phyloP scores from a whole-genome alignment of 2,329 filamentous ascomycete genomes.

The Aspergillus awamori region DNA sequence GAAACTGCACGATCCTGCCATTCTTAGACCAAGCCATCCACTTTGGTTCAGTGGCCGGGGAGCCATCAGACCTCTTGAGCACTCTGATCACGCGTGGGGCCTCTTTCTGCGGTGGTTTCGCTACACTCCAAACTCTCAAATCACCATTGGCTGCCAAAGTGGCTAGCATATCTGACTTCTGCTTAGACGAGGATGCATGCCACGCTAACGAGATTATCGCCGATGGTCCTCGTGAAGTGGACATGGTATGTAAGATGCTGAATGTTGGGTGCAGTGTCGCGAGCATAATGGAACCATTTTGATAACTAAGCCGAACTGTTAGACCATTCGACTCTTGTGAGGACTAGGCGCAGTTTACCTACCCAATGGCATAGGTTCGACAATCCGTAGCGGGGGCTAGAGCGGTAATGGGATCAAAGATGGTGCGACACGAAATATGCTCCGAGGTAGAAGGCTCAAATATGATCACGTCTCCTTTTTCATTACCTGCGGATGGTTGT shows the following conservation, averaged over 20 bases:
- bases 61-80: slow-evolving; percentile 73
- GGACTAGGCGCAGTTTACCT: slow-evolving; percentile 36
- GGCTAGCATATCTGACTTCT: slow-evolving; percentile 97
- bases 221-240: slow-evolving; percentile 79
- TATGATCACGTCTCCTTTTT: slow-evolving; percentile 87
- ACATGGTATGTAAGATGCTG: slow-evolving; percentile 90
- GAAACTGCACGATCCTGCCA: slow-evolving; percentile 89
- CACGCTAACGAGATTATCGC: slow-evolving; percentile 85
- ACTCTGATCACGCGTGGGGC: slow-evolving; percentile 86
- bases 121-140: slow-evolving; percentile 92
- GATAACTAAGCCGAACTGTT: slow-evolving; percentile 63
- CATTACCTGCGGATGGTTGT: slow-evolving; percentile 66
- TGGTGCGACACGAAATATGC: slow-evolving; percentile 85
- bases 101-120: slow-evolving; percentile 73
- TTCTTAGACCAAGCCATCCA: slow-evolving; percentile 99
- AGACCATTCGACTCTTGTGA: background rate
- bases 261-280: slow-evolving; percentile 88
- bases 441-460: slow-evolving; percentile 94
- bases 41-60: slow-evolving; percentile 73
- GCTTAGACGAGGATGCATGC: slow-evolving; percentile 94
- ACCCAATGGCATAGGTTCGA: slow-evolving; percentile 95
- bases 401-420: slow-evolving; percentile 94
- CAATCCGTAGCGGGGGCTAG: slow-evolving; percentile 87
- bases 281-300: slow-evolving; percentile 91
- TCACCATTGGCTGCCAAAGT: slow-evolving; percentile 91